Evolutionary conservation across 1,139 yeast species (phyloP).

Genomic region (Blastobotrys aristatus): DNA sequence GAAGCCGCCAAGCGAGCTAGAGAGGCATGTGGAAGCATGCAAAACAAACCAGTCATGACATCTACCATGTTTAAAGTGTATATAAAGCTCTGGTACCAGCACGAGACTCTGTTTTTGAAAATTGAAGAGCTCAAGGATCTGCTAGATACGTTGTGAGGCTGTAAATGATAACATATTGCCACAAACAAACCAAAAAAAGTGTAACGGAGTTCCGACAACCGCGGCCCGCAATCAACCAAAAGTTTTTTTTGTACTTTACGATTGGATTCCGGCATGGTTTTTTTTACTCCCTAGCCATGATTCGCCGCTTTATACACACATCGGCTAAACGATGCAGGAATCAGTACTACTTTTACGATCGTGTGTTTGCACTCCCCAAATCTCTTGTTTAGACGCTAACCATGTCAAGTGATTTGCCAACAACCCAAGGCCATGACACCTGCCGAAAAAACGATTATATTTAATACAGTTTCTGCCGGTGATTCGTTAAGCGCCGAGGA

Average conservation of each 20-base stretch:
- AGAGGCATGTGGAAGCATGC: not conserved
- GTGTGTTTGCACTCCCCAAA: slow-evolving; percentile 17
- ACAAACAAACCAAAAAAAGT: too few relatives aligned
- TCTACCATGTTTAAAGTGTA: not conserved
- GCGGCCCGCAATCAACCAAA: not conserved
- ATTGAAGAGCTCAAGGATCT: not conserved
- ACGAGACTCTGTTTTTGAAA: not conserved
- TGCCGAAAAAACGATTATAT: too few relatives aligned
- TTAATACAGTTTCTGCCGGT: slow-evolving; percentile 6
- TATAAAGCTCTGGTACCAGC: not conserved
- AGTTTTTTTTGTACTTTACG: not conserved
- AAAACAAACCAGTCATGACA: not conserved
- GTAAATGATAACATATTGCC: too few relatives aligned
- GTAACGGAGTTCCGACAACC: not conserved
- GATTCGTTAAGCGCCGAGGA: slow-evolving; percentile 17
- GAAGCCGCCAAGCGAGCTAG: not conserved
- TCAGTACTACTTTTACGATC: slow-evolving; percentile 35
- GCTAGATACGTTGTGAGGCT: not conserved
- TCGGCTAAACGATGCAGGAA: slow-evolving; percentile 20
- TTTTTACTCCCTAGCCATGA: not conserved
- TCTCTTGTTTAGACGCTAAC: not conserved
- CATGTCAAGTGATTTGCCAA: too few relatives aligned
- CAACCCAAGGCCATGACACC: too few relatives aligned
- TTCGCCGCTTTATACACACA: slow-evolving; percentile 1
- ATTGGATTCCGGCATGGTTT: too few relatives aligned